Base-by-base conservation (phyloP, 148 eudicot species). In the Camellia granthamiana region DNA sequence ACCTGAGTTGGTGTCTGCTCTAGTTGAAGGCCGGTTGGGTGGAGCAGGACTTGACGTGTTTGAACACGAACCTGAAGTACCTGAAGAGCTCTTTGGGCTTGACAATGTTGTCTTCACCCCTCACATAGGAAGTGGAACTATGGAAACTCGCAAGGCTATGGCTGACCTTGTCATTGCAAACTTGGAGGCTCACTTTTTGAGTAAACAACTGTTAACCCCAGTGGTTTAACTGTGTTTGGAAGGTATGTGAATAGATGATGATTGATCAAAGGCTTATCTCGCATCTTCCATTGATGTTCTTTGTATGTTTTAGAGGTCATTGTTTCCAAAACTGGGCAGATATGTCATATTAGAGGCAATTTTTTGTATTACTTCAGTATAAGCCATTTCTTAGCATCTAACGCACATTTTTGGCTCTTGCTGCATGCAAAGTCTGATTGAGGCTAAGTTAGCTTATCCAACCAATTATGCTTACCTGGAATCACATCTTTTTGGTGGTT, bases 21-120 rank as follows among this genome's bases (percentile, higher is more conserved):
- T 83, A 72, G 49, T 83, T 63, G 84, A 78, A 67, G 81, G 81
- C 41, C 77, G 81, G 60, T 56, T 83, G 66, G 81, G 78, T 55
- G 84, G 84, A 65, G 84, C 84, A 11, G 84, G 84, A 49, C 81
- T 83, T 30, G 84, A 83, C 55, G 84, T 83, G 64, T 83, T 72
- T 47, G 77, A 83, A 55, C 42, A 83, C 41, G 85, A 83, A 58
- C 85, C 85, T 21, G 69, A 78, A 56, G 85, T 83, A 23, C 82
- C 85, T 0, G 79, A 83, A 59, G 43, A 78, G 82, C 65, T 83
- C 4, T 47, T 78, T 74, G 82, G 75, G 79, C 65, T 83, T 58
- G 79, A 83, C 18, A 83, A 83, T 79, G 85, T 83, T 19, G 85
- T 83, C 49, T 69, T 83, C 18, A 63, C 71, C 69, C 65, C 82